Evolutionary conservation across 495 filamentous ascomycete genomes (phyloP).

Genomic region (Annulohypoxylon maeteangense): DNA sequence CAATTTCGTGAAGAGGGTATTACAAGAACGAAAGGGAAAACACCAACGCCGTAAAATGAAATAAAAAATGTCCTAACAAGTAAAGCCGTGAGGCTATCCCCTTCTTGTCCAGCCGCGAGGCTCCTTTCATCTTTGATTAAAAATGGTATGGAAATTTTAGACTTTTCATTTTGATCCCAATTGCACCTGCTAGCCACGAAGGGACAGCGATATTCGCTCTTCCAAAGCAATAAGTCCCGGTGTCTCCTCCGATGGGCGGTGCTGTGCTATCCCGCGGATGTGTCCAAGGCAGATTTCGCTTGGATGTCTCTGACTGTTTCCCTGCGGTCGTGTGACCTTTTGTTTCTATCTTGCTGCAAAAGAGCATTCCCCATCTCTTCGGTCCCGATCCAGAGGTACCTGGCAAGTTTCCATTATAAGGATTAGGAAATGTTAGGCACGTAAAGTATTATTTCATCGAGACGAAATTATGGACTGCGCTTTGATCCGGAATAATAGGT

Average conservation of each 20-base stretch:
- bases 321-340: constrained; percentile 42
- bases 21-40: constrained; percentile 27
- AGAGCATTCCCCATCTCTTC: constrained; percentile 16
- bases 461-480: constrained; percentile 13
- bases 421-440: constrained; percentile 23
- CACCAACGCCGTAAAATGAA: constrained; percentile 37
- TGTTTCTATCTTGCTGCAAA: constrained; percentile 32
- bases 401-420: constrained; percentile 35
- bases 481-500: constrained; percentile 23
- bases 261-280: constrained; percentile 28
- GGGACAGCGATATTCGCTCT: neutral
- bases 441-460: constrained; percentile 24
- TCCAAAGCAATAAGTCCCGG: constrained; percentile 7
- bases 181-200: constrained; percentile 1
- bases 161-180: constrained; percentile 6
- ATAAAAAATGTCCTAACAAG: constrained; percentile 34
- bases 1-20: constrained; percentile 31
- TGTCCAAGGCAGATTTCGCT: constrained; percentile 20
- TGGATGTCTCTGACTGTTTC: constrained; percentile 23
- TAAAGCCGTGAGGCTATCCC: constrained; percentile 62
- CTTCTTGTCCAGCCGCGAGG: constrained; percentile 59
- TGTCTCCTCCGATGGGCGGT: constrained; percentile 23
- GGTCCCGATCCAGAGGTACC: constrained; percentile 12
- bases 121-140: constrained; percentile 51
- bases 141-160: constrained; percentile 28